Percentiles rank a stretch among this genome's conserved stretches.
These are phyloP conservation scores for Dendrocalamus sinicus DNA, from an alignment of 176 grass and related monocot species.

Conservation along the genomic window DNA sequence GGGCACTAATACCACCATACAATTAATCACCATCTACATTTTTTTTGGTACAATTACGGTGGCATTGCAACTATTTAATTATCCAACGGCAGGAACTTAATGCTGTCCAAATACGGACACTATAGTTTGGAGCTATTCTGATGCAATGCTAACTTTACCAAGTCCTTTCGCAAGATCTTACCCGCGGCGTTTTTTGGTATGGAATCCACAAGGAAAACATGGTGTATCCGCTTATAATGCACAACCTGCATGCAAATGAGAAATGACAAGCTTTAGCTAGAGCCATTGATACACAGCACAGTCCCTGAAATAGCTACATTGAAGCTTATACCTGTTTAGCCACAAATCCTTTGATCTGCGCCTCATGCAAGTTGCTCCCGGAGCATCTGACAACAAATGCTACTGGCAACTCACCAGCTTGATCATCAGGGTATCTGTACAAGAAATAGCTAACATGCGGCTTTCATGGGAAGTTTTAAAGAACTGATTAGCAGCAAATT, in stretches of 20 bases:
- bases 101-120: neutral
- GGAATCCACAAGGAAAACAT: constrained; percentile 46
- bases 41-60: neutral
- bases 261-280: neutral
- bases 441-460: neutral
- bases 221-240: constrained; percentile 58
- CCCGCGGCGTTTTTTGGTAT: constrained; percentile 60
- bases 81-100: neutral
- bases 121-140: constrained; percentile 45
- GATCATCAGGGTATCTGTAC: constrained; percentile 48
- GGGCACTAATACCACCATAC: too few relatives aligned
- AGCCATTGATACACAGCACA: neutral
- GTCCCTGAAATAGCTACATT: neutral
- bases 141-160: constrained; percentile 40
- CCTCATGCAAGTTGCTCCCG: constrained; percentile 25
- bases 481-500: neutral
- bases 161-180: constrained; percentile 58
- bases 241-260: constrained; percentile 42
- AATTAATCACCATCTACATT: neutral
- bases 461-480: neutral
- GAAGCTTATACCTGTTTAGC: constrained; percentile 44
- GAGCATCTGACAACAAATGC: constrained; percentile 41
- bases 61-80: neutral
- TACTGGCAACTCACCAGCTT: constrained; percentile 51
- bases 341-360: constrained; percentile 49